A percentile compares a stretch with the other conserved stretches of the same genome.
phyloP scores from a whole-genome alignment of 495 filamentous ascomycete species.

The Aspergillus sparsus region DNA sequence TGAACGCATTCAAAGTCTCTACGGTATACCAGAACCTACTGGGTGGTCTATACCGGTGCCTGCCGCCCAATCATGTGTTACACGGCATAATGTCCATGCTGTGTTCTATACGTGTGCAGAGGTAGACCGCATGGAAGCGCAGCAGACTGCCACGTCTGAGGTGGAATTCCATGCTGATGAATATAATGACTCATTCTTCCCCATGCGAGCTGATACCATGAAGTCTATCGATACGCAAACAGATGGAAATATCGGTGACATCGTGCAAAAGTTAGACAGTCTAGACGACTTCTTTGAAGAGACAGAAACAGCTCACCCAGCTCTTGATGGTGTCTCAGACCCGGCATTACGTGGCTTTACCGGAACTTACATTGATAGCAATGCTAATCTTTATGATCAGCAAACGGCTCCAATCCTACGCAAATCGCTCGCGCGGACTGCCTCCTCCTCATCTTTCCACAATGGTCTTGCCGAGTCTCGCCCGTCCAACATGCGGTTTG shows the following conservation, averaged over 20 bases:
- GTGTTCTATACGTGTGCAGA: conserved; percentile 87
- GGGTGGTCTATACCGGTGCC: conserved; percentile 97
- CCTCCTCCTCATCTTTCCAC: conserved; percentile 78
- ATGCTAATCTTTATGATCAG: conserved; percentile 88
- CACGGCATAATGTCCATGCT: conserved; percentile 89
- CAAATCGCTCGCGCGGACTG: conserved; percentile 71
- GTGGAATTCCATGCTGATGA: conserved; percentile 93
- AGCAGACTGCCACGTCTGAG: conserved; percentile 72
- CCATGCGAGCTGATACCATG: conserved; percentile 83
- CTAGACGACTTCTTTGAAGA: conserved; percentile 94
- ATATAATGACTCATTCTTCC: conserved; percentile 77
- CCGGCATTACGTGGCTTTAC: conserved; percentile 63
- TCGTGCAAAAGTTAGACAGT: conserved; percentile 87
- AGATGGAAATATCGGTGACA: conserved; percentile 74
- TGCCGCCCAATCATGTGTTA: conserved; percentile 79
- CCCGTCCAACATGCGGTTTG: conserved; percentile 53
- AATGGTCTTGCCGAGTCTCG: conserved; percentile 79
- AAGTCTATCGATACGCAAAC: conserved; percentile 84
- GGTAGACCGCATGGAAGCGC: conserved; percentile 57
- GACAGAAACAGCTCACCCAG: conserved; percentile 52
- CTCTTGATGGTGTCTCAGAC: conserved; percentile 41
- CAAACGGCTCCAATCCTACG: conserved; percentile 89
- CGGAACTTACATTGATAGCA: conserved; percentile 69
- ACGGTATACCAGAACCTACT: conserved; percentile 92
- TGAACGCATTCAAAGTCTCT: conserved; percentile 88